Evolutionary conservation across 371 early-diverging fungal genomes (phyloP).

Genomic region (Mortierella sp.): DNA sequence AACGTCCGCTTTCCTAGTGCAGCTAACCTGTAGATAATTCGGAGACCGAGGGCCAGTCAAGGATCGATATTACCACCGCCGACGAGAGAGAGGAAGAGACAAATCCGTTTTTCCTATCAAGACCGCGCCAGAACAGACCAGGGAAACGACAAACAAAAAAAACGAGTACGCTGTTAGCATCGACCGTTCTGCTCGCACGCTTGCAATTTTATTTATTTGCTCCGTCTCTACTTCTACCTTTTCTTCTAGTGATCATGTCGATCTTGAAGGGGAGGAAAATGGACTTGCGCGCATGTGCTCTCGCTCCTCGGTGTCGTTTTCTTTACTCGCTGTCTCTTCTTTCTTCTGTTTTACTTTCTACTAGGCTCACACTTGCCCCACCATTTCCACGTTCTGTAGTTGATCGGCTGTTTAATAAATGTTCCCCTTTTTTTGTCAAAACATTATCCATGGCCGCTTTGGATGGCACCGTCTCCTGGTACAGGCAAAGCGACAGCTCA

Average conservation of each 20-base stretch:
- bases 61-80: background rate
- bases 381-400: background rate
- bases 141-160: background rate
- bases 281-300: background rate
- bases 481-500: too few species aligned
- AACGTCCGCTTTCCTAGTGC: conserved; percentile 74
- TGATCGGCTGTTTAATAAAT: background rate
- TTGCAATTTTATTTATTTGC: conserved; percentile 10
- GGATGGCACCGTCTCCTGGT: too few species aligned
- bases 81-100: conserved; percentile 1
- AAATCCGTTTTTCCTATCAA: background rate
- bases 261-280: conserved; percentile 11
- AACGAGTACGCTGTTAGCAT: conserved; percentile 5
- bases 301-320: background rate
- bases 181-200: conserved; percentile 10
- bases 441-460: too few species aligned
- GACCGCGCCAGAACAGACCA: background rate
- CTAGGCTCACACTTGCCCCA: conserved; percentile 13
- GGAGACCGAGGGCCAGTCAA: background rate
- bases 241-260: conserved; percentile 14
- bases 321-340: background rate
- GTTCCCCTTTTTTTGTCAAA: background rate
- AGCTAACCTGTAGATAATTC: conserved; percentile 57
- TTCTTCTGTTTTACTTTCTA: background rate
- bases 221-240: conserved; percentile 7